Conservation (phyloP, 768 basidiomycete genomes). For the Naganishia vishniacii region DNA sequence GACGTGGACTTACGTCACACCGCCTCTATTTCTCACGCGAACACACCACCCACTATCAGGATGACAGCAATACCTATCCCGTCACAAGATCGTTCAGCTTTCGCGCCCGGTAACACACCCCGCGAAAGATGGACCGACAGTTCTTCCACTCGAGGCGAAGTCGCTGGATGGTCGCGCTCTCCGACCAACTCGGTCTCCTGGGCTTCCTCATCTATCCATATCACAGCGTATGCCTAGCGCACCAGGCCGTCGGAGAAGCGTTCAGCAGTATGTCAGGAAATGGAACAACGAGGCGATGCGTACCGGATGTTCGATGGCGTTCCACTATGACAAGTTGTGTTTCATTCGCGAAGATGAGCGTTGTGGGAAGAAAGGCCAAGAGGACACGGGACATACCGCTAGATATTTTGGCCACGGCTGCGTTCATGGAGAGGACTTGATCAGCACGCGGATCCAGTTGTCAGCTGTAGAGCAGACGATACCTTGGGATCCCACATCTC, state of each 20-base stretch:
- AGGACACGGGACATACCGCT: constrained; percentile 21
- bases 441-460: too few species aligned
- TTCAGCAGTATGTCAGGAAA: background rate
- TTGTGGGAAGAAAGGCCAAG: background rate
- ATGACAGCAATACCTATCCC: constrained; percentile 25
- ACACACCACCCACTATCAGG: constrained; percentile 29
- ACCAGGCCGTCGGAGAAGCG: too few species aligned
- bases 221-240: constrained; percentile 31
- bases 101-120: too few species aligned
- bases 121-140: too few species aligned
- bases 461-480: too few species aligned
- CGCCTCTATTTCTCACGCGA: constrained; percentile 30
- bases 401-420: constrained; percentile 33
- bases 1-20: constrained; percentile 27
- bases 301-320: constrained; percentile 30
- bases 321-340: constrained; percentile 16
- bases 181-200: constrained; percentile 31
- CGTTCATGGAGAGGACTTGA: too few species aligned
- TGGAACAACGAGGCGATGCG: background rate
- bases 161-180: constrained; percentile 31
- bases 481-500: constrained; percentile 41
- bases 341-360: background rate
- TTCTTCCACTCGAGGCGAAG: constrained; percentile 29
- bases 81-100: background rate
- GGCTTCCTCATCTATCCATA: constrained; percentile 32